Evolutionary conservation across 306 rosid species (phyloP), one percentile per base, ranked within the genome.

Genomic region (Medicago lupulina): DNA sequence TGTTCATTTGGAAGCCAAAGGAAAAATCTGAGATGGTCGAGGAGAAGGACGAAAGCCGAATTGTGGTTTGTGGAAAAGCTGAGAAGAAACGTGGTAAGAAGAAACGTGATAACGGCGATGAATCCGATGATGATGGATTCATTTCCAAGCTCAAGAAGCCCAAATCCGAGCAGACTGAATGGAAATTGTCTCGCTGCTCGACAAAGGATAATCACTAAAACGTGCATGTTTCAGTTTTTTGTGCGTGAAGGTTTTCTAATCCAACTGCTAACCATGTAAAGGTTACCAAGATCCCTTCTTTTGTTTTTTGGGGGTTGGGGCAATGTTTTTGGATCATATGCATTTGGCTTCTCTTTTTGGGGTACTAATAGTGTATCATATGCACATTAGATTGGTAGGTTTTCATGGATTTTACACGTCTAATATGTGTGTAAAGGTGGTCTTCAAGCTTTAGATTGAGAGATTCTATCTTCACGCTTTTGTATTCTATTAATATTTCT

Each of bases 1-100:
- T 94, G 53, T 94, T 90, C 91, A 90, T 94, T 54, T 94, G 98
- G 98, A 85, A 84, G 88, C 98, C 96, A 0, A 90, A 84, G 85
- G 93, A 90, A 67, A 87, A 66, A 61, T 84, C 82, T 0, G 95
- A 90, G 70, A 79, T n/a, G 12, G 77, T 73, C 0, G 93, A 90
- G 73, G 87, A 55, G 67, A 88, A 85, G 70, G 89, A 92, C 47
- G 91, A 85, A 69, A 82, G 79, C 17, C 90, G 80, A 71, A 70
- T 90, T 50, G 69, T 90, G 74, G 70, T 87, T 60, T 91, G 95
- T 41, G 83, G 77, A 12, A 66, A 34, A 34, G 81, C 61, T 0
- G 86, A 61, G 60, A 87, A 86, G 83, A 94, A 94, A 85, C 87
- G 80, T 0, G 88, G 86, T 1, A 85, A 84, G 46, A 88, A 85